Conservation (phyloP, 768 basidiomycete species). For the Tubosaeta sp. region DNA sequence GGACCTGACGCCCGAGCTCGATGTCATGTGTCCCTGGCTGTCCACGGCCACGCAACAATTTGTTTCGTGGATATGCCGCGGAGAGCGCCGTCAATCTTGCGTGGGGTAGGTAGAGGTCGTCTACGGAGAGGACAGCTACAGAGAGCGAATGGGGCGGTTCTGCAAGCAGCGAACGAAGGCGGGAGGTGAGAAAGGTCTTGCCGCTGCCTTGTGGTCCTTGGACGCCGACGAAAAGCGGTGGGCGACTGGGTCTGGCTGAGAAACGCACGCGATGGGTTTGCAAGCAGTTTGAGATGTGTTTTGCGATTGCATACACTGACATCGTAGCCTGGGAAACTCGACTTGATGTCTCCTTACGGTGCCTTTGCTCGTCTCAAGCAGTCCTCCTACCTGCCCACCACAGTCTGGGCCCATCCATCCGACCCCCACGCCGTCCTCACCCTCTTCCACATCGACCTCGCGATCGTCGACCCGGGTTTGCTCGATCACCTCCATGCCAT, state of each 20-base stretch:
- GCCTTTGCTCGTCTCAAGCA: constrained; percentile 38
- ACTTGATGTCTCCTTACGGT: constrained; percentile 70
- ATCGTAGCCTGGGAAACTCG: constrained; percentile 3
- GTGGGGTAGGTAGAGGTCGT: constrained; percentile 85
- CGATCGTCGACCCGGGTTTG: constrained; percentile 39
- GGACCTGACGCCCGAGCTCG: constrained; percentile 50
- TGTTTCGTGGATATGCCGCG: constrained; percentile 45
- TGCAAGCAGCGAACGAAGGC: constrained; percentile 43
- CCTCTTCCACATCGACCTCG: constrained; percentile 36
- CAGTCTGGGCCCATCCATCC: constrained; percentile 41
- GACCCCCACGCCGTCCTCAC: constrained; percentile 19
- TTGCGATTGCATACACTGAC: constrained; percentile 34
- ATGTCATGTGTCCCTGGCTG: constrained; percentile 93
- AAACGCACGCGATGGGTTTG: constrained; percentile 24
- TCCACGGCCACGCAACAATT: constrained; percentile 76
- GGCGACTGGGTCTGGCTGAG: constrained; percentile 1
- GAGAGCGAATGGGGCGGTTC: constrained; percentile 46
- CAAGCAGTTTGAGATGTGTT: constrained; percentile 39
- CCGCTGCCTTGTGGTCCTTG: constrained; percentile 96
- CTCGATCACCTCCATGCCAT: constrained; percentile 54
- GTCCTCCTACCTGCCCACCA: constrained; percentile 39
- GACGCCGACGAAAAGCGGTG: constrained; percentile 78
- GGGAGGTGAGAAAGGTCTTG: constrained; percentile 75
- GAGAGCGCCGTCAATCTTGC: constrained; percentile 55
- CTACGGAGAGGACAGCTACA: constrained; percentile 67